These are phyloP conservation scores for Setomelanomma holmii DNA, from an alignment of 2,329 filamentous ascomycete species.

Conservation along the genomic window DNA sequence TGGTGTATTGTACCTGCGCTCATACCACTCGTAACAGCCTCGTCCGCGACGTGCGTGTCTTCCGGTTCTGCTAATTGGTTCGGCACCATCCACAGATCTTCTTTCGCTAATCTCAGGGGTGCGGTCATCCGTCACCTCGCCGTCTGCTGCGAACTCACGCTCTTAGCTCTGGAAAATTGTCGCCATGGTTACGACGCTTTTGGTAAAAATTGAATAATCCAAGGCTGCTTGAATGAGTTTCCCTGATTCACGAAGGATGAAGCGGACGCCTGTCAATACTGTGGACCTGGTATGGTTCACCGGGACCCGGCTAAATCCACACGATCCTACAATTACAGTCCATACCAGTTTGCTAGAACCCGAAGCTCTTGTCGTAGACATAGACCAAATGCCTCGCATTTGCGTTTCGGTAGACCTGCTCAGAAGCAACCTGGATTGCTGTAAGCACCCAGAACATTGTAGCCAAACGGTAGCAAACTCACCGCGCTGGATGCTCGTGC, in stretches of 20 bases:
- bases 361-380: not conserved
- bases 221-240: not conserved
- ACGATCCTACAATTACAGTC: not conserved
- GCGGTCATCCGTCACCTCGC: not conserved
- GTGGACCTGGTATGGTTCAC: not conserved
- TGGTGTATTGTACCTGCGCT: too few species aligned
- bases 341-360: not conserved
- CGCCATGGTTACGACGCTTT: too few species aligned
- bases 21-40: too few species aligned
- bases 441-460: too few species aligned
- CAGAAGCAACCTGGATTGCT: too few species aligned
- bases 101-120: slow-evolving; percentile 19
- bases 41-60: not conserved
- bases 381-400: too few species aligned
- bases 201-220: not conserved
- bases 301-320: not conserved
- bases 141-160: not conserved
- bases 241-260: not conserved
- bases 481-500: too few species aligned
- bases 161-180: not conserved
- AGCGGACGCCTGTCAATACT: not conserved
- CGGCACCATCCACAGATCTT: slow-evolving; percentile 2
- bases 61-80: not conserved
- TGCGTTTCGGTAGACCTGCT: too few species aligned
- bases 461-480: too few species aligned